Conservation (phyloP, 257 asterid species). For the Scutellaria barbata region DNA sequence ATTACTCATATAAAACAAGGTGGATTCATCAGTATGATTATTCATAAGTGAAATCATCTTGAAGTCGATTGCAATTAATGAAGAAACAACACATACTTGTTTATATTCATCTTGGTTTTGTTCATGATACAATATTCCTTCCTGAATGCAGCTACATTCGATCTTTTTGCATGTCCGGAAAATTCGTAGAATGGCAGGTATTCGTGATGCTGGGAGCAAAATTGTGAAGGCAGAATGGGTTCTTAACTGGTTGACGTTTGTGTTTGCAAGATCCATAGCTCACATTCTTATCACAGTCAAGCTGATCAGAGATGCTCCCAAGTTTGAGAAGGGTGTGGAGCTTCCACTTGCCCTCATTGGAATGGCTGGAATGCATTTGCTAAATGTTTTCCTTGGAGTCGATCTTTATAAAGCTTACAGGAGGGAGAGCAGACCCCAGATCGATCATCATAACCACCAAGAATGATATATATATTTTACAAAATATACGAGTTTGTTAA, state of each 20-base stretch:
- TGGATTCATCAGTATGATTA: neutral
- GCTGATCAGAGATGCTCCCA: constrained; percentile 71
- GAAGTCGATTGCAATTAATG: neutral
- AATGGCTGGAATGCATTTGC: constrained; percentile 90
- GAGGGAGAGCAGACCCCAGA: constrained; percentile 50
- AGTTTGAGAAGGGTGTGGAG: constrained; percentile 74
- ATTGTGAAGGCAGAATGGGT: constrained; percentile 80
- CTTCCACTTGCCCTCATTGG: constrained; percentile 88
- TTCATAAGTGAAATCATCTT: neutral
- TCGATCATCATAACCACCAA: constrained; percentile 41
- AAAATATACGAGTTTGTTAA: constrained; percentile 5
- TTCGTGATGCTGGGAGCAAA: constrained; percentile 61
- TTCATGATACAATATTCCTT: constrained; percentile 25
- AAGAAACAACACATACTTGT: neutral
- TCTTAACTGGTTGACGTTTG: constrained; percentile 69
- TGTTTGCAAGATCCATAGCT: constrained; percentile 59
- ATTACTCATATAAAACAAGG: constrained; percentile 7
- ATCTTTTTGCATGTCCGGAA: constrained; percentile 70
- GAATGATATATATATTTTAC: constrained; percentile 42
- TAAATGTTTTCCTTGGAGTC: constrained; percentile 65
- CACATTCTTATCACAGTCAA: constrained; percentile 79
- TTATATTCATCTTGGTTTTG: constrained; percentile 16
- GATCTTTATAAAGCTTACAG: constrained; percentile 72
- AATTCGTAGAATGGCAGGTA: constrained; percentile 77
- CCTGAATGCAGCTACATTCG: constrained; percentile 65